phyloP scores from a whole-genome alignment of 768 basidiomycete species.

The Fistulinella prunicolor region DNA sequence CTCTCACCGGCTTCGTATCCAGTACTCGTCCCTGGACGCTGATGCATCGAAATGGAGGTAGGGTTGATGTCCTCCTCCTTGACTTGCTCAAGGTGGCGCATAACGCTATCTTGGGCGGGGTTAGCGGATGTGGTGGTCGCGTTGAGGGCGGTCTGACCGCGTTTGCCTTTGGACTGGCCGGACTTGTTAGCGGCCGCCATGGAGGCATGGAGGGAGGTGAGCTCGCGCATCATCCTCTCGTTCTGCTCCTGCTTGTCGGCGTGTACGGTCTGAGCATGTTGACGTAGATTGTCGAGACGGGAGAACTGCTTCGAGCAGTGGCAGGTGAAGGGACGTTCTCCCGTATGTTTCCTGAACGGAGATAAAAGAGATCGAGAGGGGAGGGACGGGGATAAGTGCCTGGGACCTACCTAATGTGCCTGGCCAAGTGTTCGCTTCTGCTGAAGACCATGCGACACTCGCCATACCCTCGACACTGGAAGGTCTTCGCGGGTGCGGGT shows the following conservation, averaged over 20 bases:
- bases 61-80: conserved; percentile 42
- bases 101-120: conserved; percentile 13
- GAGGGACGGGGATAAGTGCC: conserved; percentile 18
- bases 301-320: conserved; percentile 96
- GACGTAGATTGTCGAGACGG: conserved; percentile 93
- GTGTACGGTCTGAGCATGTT: conserved; percentile 96
- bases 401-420: conserved; percentile 82
- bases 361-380: conserved; percentile 24
- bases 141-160: conserved; percentile 21
- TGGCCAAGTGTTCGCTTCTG: conserved; percentile 90
- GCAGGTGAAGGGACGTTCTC: conserved; percentile 93
- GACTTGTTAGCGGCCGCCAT: conserved; percentile 60
- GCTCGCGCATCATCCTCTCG: conserved; percentile 88
- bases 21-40: conserved; percentile 69
- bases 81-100: conserved; percentile 30
- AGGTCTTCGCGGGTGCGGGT: conserved; percentile 87
- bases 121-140: conserved; percentile 18
- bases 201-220: conserved; percentile 76
- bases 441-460: conserved; percentile 97
- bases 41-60: conserved; percentile 34
- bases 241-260: conserved; percentile 90
- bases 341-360: conserved; percentile 86
- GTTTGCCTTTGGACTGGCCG: conserved; percentile 37
- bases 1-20: conserved; percentile 59
- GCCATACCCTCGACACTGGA: conserved; percentile 92